Percentiles rank a stretch among this genome's conserved stretches.
Evolutionary conservation across 345 rosid genomes (phyloP).

Genomic region (Citrus australasica): DNA sequence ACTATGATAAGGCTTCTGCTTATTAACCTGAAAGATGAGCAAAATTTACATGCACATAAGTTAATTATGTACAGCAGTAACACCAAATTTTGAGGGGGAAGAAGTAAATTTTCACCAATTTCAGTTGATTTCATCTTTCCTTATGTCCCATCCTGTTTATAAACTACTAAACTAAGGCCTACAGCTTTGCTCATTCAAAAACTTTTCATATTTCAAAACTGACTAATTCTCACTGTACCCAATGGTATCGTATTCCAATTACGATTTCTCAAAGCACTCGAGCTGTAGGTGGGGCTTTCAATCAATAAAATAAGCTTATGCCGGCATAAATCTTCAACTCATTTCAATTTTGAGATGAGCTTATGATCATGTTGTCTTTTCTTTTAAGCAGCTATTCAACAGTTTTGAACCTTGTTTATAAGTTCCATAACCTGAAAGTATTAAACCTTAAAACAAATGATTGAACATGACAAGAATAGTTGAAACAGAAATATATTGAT

Average conservation of each 20-base stretch:
- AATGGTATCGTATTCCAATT: neutral
- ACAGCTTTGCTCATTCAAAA: too few relatives aligned
- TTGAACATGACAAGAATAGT: neutral
- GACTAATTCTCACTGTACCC: neutral
- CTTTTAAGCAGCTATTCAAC: neutral
- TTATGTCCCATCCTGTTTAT: too few relatives aligned
- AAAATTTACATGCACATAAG: neutral
- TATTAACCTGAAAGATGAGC: slow-evolving; percentile 53
- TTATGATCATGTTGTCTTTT: neutral
- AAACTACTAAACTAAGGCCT: too few relatives aligned
- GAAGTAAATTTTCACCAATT: neutral
- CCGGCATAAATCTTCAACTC: neutral
- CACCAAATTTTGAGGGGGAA: neutral
- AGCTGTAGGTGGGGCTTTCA: neutral
- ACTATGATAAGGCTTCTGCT: slow-evolving; percentile 87
- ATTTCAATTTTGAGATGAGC: neutral
- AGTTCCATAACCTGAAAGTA: neutral
- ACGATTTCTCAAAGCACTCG: neutral
- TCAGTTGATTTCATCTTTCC: neutral
- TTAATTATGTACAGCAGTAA: neutral
- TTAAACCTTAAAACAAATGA: neutral
- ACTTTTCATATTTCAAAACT: neutral
- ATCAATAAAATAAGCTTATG: neutral
- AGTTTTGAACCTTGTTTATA: neutral
- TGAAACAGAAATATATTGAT: slow-evolving; percentile 8